These are phyloP conservation scores for Entomophthora muscae DNA, from an alignment of 371 early-diverging fungal species.

Conservation along the genomic window DNA sequence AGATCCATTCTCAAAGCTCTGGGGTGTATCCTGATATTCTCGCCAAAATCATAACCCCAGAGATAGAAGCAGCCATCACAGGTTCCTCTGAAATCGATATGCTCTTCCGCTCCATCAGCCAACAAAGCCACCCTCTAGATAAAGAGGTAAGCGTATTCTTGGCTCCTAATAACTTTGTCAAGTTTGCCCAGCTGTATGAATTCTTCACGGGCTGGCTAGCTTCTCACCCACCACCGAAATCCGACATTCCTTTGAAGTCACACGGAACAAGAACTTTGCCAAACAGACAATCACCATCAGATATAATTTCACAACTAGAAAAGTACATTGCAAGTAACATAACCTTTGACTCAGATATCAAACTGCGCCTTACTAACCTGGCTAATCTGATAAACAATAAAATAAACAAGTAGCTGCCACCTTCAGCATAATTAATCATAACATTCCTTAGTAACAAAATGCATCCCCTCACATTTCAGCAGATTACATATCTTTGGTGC, in stretches of 20 bases:
- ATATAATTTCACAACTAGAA: neutral
- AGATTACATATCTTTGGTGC: too few relatives aligned
- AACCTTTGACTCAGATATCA: neutral
- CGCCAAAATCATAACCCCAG: neutral
- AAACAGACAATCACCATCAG: neutral
- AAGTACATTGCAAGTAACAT: neutral
- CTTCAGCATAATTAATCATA: too few relatives aligned
- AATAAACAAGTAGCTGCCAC: neutral
- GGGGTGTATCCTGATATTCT: neutral
- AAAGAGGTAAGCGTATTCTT: neutral
- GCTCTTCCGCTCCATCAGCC: neutral
- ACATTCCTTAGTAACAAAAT: too few relatives aligned
- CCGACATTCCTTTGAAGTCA: neutral
- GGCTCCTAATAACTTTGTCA: neutral
- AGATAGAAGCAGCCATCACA: neutral
- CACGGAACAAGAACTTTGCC: neutral
- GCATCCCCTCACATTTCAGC: too few relatives aligned
- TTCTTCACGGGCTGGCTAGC: neutral
- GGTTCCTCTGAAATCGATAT: neutral
- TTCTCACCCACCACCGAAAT: neutral
- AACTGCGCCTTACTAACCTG: neutral
- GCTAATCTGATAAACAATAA: neutral
- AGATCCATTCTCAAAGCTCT: neutral
- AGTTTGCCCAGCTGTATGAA: neutral
- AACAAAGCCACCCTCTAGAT: neutral